phyloP scores from a whole-genome alignment of 768 basidiomycete species.

The Boletus eberwhitei region DNA sequence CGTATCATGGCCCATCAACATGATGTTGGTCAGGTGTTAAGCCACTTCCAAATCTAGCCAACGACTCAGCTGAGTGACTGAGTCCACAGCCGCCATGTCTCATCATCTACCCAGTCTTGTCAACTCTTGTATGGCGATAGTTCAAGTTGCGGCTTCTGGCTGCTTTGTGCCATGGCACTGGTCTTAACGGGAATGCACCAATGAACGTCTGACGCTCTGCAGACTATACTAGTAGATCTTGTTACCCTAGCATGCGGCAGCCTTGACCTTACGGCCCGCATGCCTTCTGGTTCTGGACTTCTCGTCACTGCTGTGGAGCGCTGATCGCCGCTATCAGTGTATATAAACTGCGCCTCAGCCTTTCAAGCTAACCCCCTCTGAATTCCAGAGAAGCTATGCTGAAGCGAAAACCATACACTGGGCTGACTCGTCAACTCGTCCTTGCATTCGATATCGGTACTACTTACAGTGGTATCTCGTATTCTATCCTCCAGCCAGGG shows the following conservation, averaged over 20 bases:
- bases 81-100: no score
- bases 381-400: constrained; percentile 21
- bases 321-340: no score
- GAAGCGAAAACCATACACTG: constrained; percentile 32
- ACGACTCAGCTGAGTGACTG: no score
- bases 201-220: background rate
- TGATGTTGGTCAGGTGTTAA: background rate
- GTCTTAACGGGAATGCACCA: background rate
- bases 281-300: no score
- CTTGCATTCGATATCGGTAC: constrained; percentile 39
- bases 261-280: background rate
- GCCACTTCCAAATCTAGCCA: background rate
- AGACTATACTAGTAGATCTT: background rate
- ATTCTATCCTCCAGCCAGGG: constrained; percentile 37
- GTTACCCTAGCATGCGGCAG: background rate
- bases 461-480: constrained; percentile 36
- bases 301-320: no score
- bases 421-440: constrained; percentile 31
- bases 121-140: background rate
- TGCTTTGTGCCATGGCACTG: background rate
- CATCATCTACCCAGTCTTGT: no score
- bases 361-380: background rate
- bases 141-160: no score
- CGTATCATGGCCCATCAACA: constrained; percentile 1
- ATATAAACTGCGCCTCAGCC: constrained; percentile 3